These are phyloP conservation scores for Veloporphyrellus conicus DNA, from an alignment of 1,284 basidiomycete species.

Conservation along the genomic window DNA sequence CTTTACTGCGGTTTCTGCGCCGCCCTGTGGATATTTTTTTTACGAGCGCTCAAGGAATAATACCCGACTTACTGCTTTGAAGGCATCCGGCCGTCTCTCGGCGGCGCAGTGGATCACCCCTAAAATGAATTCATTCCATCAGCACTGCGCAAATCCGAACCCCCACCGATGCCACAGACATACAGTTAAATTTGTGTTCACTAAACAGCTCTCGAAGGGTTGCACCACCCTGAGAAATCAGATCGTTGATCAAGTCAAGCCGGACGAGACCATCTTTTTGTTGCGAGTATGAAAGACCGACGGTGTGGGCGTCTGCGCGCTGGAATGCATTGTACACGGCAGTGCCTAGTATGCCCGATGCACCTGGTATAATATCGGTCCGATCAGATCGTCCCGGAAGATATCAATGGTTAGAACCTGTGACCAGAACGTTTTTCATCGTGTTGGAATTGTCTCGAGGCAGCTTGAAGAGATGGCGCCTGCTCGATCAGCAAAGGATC, in stretches of 20 bases:
- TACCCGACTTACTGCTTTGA: constrained; percentile 57
- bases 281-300: constrained; percentile 64
- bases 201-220: constrained; percentile 41
- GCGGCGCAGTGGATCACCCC: constrained; percentile 85
- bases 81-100: constrained; percentile 78
- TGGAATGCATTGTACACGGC: constrained; percentile 63
- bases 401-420: constrained; percentile 37
- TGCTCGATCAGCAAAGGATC: not conserved
- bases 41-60: not conserved
- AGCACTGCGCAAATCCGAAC: not conserved
- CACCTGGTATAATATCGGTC: constrained; percentile 44
- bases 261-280: constrained; percentile 48
- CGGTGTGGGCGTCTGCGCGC: constrained; percentile 39
- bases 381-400: constrained; percentile 10
- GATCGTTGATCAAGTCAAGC: constrained; percentile 57
- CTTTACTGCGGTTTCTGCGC: constrained; percentile 58
- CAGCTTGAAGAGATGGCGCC: not conserved
- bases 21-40: constrained; percentile 33
- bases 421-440: constrained; percentile 46
- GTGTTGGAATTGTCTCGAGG: not conserved
- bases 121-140: constrained; percentile 27
- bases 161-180: constrained; percentile 21
- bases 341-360: constrained; percentile 72
- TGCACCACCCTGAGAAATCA: constrained; percentile 41
- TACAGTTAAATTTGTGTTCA: constrained; percentile 61